A percentile compares a stretch with the other conserved stretches of the same genome.
phyloP scores from a whole-genome alignment of 495 filamentous ascomycete genomes.

The Penicillium salamii region DNA sequence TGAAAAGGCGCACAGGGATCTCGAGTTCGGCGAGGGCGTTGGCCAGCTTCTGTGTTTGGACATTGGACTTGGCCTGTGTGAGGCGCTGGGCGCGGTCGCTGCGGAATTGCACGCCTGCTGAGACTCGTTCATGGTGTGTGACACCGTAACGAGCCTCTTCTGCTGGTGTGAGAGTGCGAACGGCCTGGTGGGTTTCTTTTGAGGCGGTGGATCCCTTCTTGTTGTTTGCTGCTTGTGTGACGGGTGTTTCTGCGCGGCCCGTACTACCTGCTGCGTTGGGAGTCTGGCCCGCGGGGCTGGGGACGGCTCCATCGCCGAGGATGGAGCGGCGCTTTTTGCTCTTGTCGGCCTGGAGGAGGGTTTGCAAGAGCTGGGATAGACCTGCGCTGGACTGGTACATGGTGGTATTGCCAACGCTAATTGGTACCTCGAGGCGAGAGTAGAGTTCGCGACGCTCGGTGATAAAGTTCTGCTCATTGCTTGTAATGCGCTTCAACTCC shows the following conservation, averaged over 20 bases:
- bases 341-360: constrained; percentile 75
- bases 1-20: constrained; percentile 71
- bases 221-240: constrained; percentile 35
- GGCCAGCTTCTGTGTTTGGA: constrained; percentile 77
- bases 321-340: constrained; percentile 75
- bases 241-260: constrained; percentile 41
- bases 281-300: constrained; percentile 50
- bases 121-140: constrained; percentile 79
- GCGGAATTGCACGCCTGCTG: constrained; percentile 71
- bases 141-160: constrained; percentile 81
- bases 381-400: constrained; percentile 77
- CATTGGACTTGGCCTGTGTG: constrained; percentile 75
- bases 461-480: constrained; percentile 74
- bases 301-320: constrained; percentile 52
- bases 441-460: constrained; percentile 90
- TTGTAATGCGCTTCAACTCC: constrained; percentile 86
- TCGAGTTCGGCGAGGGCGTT: constrained; percentile 75
- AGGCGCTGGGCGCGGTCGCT: constrained; percentile 81
- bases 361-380: constrained; percentile 73
- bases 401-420: constrained; percentile 61
- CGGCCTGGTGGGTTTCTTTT: constrained; percentile 46
- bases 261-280: constrained; percentile 38
- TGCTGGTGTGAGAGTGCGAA: constrained; percentile 66
- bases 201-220: constrained; percentile 51
- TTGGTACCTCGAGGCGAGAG: constrained; percentile 74